These are phyloP conservation scores for Podospora comata DNA, from an alignment of 495 filamentous ascomycete species.

Conservation along the genomic window DNA sequence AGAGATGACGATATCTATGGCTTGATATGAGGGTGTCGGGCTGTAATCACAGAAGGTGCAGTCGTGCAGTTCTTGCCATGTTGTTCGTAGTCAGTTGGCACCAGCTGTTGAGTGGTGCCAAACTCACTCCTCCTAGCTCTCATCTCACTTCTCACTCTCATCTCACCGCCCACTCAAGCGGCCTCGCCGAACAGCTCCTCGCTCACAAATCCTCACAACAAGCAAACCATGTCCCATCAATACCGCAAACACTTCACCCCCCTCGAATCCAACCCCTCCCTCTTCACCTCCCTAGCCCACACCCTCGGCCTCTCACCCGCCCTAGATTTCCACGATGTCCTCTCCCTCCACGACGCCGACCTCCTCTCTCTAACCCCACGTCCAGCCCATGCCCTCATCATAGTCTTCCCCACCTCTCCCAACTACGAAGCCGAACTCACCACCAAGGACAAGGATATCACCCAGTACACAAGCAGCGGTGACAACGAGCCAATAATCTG, in stretches of 20 bases:
- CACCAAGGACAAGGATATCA: neutral
- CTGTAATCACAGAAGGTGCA: too few relatives aligned
- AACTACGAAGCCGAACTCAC: constrained; percentile 46
- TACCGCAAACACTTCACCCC: constrained; percentile 33
- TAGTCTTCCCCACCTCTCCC: constrained; percentile 62
- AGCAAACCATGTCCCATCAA: neutral
- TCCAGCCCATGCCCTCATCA: constrained; percentile 63
- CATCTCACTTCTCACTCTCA: too few relatives aligned
- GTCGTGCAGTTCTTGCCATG: too few relatives aligned
- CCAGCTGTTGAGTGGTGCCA: too few relatives aligned
- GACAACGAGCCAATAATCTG: constrained; percentile 5
- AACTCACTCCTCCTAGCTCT: too few relatives aligned
- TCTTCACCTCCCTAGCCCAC: constrained; percentile 49
- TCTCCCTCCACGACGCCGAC: constrained; percentile 61
- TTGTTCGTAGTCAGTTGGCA: too few relatives aligned
- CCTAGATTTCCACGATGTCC: constrained; percentile 68
- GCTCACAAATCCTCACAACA: too few relatives aligned
- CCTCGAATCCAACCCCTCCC: constrained; percentile 37
- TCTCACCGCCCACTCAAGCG: too few relatives aligned
- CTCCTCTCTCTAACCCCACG: constrained; percentile 54
- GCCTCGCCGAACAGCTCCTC: too few relatives aligned
- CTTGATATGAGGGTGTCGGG: too few relatives aligned
- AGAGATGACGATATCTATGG: too few relatives aligned
- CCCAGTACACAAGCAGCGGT: neutral
- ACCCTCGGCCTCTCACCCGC: constrained; percentile 57